Evolutionary conservation across 805 yeast genomes (phyloP).

Genomic region (Wickerhamiella sergipiensis): DNA sequence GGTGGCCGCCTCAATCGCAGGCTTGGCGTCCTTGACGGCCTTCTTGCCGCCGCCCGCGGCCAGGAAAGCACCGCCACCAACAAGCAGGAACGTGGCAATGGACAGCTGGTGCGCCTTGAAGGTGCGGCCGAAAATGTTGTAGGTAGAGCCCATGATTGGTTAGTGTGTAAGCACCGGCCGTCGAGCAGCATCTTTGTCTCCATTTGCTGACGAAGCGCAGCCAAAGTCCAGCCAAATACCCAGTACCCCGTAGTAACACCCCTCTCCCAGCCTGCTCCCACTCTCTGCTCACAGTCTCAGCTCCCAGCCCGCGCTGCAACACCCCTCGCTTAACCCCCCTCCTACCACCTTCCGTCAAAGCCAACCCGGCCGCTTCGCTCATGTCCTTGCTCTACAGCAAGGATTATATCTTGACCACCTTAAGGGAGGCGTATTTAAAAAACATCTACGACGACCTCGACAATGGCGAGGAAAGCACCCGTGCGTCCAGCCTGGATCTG

Average conservation of each 20-base stretch:
- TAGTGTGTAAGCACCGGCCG: neutral
- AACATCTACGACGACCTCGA: slow-evolving; percentile 18
- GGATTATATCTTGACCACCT: slow-evolving; percentile 21
- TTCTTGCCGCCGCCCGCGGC: slow-evolving; percentile 48
- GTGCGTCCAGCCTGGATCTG: slow-evolving; percentile 3
- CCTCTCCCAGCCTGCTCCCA: too few species aligned
- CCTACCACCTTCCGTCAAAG: neutral
- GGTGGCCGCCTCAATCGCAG: slow-evolving; percentile 60
- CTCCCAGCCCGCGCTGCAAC: too few species aligned
- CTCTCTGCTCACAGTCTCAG: too few species aligned
- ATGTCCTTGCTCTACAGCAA: slow-evolving; percentile 23
- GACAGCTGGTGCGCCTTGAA: slow-evolving; percentile 81
- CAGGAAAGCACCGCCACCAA: slow-evolving; percentile 49
- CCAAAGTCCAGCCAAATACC: too few species aligned
- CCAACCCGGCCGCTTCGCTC: neutral
- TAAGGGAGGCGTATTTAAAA: slow-evolving; percentile 21
- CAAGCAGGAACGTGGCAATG: slow-evolving; percentile 62
- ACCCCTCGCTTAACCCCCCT: neutral
- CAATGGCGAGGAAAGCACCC: slow-evolving; percentile 1
- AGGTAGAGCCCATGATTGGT: slow-evolving; percentile 62
- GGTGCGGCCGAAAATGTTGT: slow-evolving; percentile 70
- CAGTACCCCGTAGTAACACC: too few species aligned
- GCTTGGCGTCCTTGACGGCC: slow-evolving; percentile 44
- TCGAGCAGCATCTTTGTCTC: neutral
- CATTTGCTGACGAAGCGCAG: neutral